phyloP scores from a whole-genome alignment of 306 rosid species.

The Prunus dulcis region DNA sequence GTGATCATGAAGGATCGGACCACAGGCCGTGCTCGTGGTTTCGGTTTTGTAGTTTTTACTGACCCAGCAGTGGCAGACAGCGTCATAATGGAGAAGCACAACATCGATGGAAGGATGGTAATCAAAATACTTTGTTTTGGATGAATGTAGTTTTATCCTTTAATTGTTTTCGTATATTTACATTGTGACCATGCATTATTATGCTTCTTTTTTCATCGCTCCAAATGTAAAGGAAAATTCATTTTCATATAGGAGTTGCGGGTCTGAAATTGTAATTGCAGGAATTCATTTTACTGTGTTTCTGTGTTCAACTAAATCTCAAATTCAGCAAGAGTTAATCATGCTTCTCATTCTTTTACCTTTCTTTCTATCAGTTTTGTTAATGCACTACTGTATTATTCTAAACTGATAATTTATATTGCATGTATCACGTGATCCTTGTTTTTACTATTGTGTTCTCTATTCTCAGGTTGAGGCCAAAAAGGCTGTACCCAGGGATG shows the following conservation, averaged over 20 bases:
- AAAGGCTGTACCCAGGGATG: slow-evolving; percentile 94
- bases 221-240: not conserved
- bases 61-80: slow-evolving; percentile 77
- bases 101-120: slow-evolving; percentile 97
- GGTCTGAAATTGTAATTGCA: slow-evolving; percentile 25
- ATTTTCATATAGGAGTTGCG: slow-evolving; percentile 8
- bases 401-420: slow-evolving; percentile 8
- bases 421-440: not conserved
- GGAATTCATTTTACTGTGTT: slow-evolving; percentile 20
- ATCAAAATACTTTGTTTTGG: not conserved
- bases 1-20: slow-evolving; percentile 99
- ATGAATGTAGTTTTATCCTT: slow-evolving; percentile 22
- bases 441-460: slow-evolving; percentile 16
- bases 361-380: not conserved
- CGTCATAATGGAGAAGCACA: slow-evolving; percentile 89
- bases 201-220: slow-evolving; percentile 24
- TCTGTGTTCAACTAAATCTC: slow-evolving; percentile 14
- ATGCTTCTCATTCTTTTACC: slow-evolving; percentile 5
- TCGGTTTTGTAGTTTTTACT: slow-evolving; percentile 87
- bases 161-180: slow-evolving; percentile 11
- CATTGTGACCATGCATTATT: slow-evolving; percentile 19
- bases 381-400: slow-evolving; percentile 12
- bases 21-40: slow-evolving; percentile 97
- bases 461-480: slow-evolving; percentile 89
- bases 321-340: slow-evolving; percentile 17